Percentiles rank a stretch among this genome's conserved stretches.
Evolutionary conservation across 2,329 filamentous ascomycete species (phyloP).

Genomic region (Bipolaris bicolor): DNA sequence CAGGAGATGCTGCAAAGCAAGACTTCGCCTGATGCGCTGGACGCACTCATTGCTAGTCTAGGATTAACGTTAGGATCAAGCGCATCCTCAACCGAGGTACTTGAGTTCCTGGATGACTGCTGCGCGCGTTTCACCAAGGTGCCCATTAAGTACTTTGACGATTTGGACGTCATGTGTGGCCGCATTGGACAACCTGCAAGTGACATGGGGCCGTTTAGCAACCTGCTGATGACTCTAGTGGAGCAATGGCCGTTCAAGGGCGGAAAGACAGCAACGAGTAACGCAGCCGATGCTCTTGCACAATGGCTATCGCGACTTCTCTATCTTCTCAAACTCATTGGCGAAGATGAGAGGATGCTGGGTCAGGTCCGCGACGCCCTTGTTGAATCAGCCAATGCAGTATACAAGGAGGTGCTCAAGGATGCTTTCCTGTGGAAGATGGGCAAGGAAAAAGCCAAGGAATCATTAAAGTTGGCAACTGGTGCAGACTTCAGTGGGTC

Average conservation of each 20-base stretch:
- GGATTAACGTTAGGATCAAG: slow-evolving; percentile 48
- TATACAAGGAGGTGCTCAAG: slow-evolving; percentile 41
- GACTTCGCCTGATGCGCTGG: slow-evolving; percentile 48
- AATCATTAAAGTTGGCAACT: slow-evolving; percentile 42
- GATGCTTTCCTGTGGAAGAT: slow-evolving; percentile 48
- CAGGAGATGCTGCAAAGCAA: slow-evolving; percentile 67
- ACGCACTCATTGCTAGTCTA: slow-evolving; percentile 57
- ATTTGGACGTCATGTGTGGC: slow-evolving; percentile 60
- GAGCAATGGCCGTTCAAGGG: slow-evolving; percentile 77
- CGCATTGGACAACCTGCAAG: slow-evolving; percentile 24
- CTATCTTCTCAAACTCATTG: slow-evolving; percentile 44
- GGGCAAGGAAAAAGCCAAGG: slow-evolving; percentile 46
- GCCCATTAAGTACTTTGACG: slow-evolving; percentile 83
- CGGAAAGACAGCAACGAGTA: slow-evolving; percentile 32
- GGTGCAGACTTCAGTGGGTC: slow-evolving; percentile 46
- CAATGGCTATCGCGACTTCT: slow-evolving; percentile 47
- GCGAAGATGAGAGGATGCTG: slow-evolving; percentile 43
- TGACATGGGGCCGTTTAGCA: slow-evolving; percentile 56
- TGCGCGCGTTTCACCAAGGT: slow-evolving; percentile 74
- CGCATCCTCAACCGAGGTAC: slow-evolving; percentile 53
- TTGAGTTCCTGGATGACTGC: slow-evolving; percentile 83
- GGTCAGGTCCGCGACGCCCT: slow-evolving; percentile 36
- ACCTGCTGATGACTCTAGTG: slow-evolving; percentile 70
- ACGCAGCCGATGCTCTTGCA: slow-evolving; percentile 37
- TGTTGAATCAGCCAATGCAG: slow-evolving; percentile 33